Conservation (phyloP, 768 basidiomycete genomes). For the Naganishia antarctica region DNA sequence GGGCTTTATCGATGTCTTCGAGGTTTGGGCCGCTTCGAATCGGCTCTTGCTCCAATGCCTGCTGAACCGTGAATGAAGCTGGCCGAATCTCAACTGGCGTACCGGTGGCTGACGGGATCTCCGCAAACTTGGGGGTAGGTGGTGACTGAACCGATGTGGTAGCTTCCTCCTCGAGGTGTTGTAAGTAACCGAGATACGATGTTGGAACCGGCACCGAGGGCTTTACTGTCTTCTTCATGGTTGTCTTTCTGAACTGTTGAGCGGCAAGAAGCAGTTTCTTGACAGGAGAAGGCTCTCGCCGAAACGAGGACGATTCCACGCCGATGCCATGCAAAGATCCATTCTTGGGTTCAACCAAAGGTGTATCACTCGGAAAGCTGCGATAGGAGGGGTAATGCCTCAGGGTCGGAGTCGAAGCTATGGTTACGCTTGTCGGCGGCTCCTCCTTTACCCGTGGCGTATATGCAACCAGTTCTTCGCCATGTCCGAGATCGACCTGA, state of each 20-base stretch:
- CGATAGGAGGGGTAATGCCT: constrained; percentile 5
- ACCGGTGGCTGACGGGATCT: not conserved
- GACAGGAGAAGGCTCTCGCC: not conserved
- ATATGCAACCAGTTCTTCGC: too few relatives aligned
- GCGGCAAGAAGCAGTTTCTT: not conserved
- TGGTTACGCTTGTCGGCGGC: not conserved
- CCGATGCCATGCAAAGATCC: too few relatives aligned
- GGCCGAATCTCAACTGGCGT: not conserved
- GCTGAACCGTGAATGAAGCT: not conserved
- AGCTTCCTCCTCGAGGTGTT: not conserved
- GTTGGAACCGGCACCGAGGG: not conserved
- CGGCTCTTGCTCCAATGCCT: not conserved
- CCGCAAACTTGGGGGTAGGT: not conserved
- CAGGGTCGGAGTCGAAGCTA: not conserved
- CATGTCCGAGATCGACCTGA: not conserved
- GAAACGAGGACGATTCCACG: not conserved
- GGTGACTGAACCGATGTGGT: not conserved
- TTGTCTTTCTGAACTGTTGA: not conserved
- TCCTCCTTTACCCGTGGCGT: not conserved
- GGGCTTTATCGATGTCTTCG: too few relatives aligned
- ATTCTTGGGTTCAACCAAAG: not conserved
- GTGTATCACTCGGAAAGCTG: not conserved
- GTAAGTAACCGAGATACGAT: constrained; percentile 5
- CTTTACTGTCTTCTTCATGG: not conserved
- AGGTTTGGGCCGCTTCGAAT: too few relatives aligned